Evolutionary conservation across 164 flowering plant genomes (phyloP), one percentile per base, ranked within the genome.

Genomic region (Saururus chinensis): DNA sequence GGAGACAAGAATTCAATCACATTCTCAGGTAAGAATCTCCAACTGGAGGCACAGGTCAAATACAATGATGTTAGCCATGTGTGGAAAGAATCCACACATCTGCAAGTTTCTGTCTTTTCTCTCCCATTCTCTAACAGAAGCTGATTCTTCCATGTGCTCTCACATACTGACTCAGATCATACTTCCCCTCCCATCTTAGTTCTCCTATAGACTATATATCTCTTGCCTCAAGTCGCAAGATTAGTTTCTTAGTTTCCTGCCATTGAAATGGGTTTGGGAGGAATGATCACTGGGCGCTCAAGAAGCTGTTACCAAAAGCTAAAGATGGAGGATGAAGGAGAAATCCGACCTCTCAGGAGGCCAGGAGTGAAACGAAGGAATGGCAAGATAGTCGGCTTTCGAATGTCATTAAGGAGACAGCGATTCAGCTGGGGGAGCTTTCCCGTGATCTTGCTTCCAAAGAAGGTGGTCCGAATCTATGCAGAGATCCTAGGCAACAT

Each of bases 381-480:
- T 21, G 73, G 76, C 30, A 66, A 71, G 53, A 35, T 71, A 8
- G 76, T 71, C 59, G 78, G 79, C 0, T 35, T 80, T 3, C 59
- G 72, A 55, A n/a, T 77, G 17, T 57, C 77, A 10, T 62, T 74
- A 7, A 37, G 66, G 14, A 73, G 69, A 67, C 49, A 14, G 14
- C 77, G 70, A 63, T 62, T 80, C 49, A 72, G 64, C 26, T 71
- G 80, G 79, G 79, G 71, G 68, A 60, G 71, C 25, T 67, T 77
- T 61, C 64, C 76, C 14, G 53, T 64, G 23, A 14, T 73, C 1
- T 24, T 74, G 7, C 23, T 68, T 67, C 66, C 84, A 19, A 73
- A 64, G 66, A 79, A 63, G 68, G 67, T 77, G 45, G 68, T 69
- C 0, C 62, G 63, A 60, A 65, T 75, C 9, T 80, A 69, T 62